Conservation (phyloP, 2,329 filamentous ascomycete species). For the Talaromyces sp. region DNA sequence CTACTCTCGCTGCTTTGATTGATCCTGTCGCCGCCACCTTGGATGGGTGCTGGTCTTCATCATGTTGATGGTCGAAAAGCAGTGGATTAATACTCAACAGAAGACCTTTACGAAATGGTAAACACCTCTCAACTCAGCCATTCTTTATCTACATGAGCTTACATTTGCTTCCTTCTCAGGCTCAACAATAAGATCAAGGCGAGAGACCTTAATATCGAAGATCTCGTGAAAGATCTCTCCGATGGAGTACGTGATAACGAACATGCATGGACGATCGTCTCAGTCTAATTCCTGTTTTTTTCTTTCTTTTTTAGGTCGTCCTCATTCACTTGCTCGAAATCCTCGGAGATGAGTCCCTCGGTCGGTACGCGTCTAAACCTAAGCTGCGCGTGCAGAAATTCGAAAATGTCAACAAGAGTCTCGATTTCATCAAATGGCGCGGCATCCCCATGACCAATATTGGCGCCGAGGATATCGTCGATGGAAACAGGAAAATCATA, state of each 20-base stretch:
- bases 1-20: background rate
- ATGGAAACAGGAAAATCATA: constrained; percentile 97
- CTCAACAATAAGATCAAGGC: constrained; percentile 90
- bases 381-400: constrained; percentile 95
- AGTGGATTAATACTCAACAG: constrained; percentile 77
- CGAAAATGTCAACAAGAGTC: constrained; percentile 93
- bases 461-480: constrained; percentile 94
- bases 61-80: constrained; percentile 54
- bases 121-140: constrained; percentile 1
- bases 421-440: constrained; percentile 86
- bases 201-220: constrained; percentile 73
- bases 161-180: constrained; percentile 47
- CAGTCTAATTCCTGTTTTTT: constrained; percentile 9
- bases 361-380: constrained; percentile 92
- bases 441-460: constrained; percentile 98
- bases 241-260: constrained; percentile 69
- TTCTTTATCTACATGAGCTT: background rate
- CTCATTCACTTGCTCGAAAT: constrained; percentile 97
- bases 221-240: constrained; percentile 83
- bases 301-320: constrained; percentile 61
- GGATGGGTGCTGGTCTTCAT: constrained; percentile 14
- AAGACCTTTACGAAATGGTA: constrained; percentile 99
- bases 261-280: background rate
- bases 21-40: background rate
- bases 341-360: constrained; percentile 88